A percentile compares a stretch with the other conserved stretches of the same genome.
These are phyloP conservation scores for Paracamarosporium sp. DNA, from an alignment of 2,329 filamentous ascomycete species.

Conservation along the genomic window DNA sequence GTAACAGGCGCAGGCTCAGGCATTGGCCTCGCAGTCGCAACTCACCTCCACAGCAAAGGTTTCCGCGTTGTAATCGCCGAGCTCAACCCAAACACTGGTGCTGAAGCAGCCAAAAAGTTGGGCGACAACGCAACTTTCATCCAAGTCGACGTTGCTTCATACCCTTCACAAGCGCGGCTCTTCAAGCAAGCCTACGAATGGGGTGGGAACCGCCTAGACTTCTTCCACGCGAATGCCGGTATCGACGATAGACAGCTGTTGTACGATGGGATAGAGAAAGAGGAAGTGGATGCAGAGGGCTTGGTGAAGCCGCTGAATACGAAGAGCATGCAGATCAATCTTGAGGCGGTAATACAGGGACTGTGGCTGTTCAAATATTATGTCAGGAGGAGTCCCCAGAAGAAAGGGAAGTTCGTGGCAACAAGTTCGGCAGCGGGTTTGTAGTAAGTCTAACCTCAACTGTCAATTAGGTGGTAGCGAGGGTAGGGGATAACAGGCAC, in stretches of 20 bases:
- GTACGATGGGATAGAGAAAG: slow-evolving; percentile 39
- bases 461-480: no score
- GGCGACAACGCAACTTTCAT: slow-evolving; percentile 43
- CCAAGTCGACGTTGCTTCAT: slow-evolving; percentile 50
- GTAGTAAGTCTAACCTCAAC: slow-evolving; percentile 39
- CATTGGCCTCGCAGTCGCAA: slow-evolving; percentile 53
- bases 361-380: slow-evolving; percentile 53
- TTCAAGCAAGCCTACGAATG: slow-evolving; percentile 51
- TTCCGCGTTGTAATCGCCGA: slow-evolving; percentile 56
- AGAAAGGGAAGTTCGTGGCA: slow-evolving; percentile 46
- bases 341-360: slow-evolving; percentile 51
- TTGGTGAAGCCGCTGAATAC: slow-evolving; percentile 47
- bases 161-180: slow-evolving; percentile 45
- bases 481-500: neutral
- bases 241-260: slow-evolving; percentile 48
- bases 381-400: slow-evolving; percentile 47
- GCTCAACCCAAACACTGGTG: slow-evolving; percentile 42
- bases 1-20: slow-evolving; percentile 55
- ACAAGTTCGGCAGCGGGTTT: slow-evolving; percentile 48
- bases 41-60: slow-evolving; percentile 46
- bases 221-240: slow-evolving; percentile 54
- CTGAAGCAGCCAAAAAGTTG: slow-evolving; percentile 34
- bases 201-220: slow-evolving; percentile 51
- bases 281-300: slow-evolving; percentile 42
- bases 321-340: slow-evolving; percentile 48